Evolutionary conservation across 257 asterid genomes (phyloP).

Genomic region (Apocynum venetum): DNA sequence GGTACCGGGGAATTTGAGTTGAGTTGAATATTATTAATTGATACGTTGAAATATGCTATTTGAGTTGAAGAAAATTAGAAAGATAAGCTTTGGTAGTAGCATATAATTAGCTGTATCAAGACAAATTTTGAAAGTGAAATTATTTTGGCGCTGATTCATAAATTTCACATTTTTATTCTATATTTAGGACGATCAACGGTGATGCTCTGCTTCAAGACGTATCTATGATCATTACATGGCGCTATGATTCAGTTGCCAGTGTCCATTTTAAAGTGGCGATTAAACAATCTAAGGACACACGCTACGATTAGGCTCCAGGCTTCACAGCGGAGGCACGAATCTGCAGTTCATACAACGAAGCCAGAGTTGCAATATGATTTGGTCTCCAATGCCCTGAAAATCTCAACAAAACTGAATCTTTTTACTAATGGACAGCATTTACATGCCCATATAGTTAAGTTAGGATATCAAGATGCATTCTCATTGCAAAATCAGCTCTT

Average conservation of each 20-base stretch:
- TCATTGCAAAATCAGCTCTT: conserved; percentile 25
- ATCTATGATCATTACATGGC: conserved; percentile 8
- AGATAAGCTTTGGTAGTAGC: too few species aligned
- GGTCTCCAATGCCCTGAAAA: conserved; percentile 18
- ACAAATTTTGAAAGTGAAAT: too few species aligned
- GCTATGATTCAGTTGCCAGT: background rate
- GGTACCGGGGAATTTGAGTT: too few species aligned
- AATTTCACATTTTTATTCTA: too few species aligned
- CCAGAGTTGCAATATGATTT: background rate
- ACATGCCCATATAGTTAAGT: conserved; percentile 21
- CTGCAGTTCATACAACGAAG: background rate
- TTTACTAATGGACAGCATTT: conserved; percentile 14
- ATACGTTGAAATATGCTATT: too few species aligned
- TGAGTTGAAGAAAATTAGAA: too few species aligned
- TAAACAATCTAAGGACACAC: background rate
- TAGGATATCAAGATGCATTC: conserved; percentile 10
- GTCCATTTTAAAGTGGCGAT: conserved; percentile 1
- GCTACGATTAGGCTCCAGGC: background rate
- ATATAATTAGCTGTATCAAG: too few species aligned
- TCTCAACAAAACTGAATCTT: conserved; percentile 19
- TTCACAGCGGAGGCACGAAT: background rate
- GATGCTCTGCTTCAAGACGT: background rate
- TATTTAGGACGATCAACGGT: background rate
- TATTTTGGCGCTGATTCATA: background rate
- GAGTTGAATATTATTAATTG: too few species aligned